Evolutionary conservation across 768 basidiomycete species (phyloP).

Genomic region (Rhizopogon salebrosus): DNA sequence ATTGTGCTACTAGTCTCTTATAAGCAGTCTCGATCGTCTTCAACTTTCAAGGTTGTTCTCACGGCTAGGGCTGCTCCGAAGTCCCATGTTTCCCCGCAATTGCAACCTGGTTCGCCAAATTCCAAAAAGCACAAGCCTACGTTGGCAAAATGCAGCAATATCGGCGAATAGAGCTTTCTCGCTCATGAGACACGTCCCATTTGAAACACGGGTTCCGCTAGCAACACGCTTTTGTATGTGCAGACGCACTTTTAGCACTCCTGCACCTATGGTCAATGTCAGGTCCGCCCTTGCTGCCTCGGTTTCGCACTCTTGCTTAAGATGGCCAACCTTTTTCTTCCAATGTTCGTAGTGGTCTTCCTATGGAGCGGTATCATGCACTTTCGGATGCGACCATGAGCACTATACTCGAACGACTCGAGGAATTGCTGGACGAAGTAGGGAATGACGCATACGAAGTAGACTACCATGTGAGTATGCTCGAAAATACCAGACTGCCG

Average conservation of each 20-base stretch:
- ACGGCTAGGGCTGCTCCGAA: background rate
- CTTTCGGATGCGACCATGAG: constrained; percentile 79
- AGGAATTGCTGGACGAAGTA: constrained; percentile 59
- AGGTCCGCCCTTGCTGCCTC: constrained; percentile 35
- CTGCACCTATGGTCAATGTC: constrained; percentile 50
- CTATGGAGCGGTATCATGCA: constrained; percentile 61
- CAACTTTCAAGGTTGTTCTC: background rate
- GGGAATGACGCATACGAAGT: constrained; percentile 66
- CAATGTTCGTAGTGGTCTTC: constrained; percentile 37
- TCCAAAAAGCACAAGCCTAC: background rate
- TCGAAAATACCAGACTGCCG: background rate
- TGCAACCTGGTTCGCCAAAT: background rate
- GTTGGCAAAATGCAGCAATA: background rate
- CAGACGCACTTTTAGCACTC: constrained; percentile 36
- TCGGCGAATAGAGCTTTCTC: background rate
- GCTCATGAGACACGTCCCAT: background rate
- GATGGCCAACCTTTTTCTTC: background rate
- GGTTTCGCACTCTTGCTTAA: background rate
- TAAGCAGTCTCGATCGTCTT: too few species aligned
- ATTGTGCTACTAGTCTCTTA: too few species aligned
- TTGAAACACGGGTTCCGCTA: background rate
- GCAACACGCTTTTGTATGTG: constrained; percentile 4
- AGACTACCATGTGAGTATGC: constrained; percentile 72
- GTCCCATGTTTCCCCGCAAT: constrained; percentile 2
- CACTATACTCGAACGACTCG: constrained; percentile 65